A percentile compares a stretch with the other conserved stretches of the same genome.
These are phyloP conservation scores for Suillus fuscotomentosus DNA, from an alignment of 768 basidiomycete genomes.

Conservation along the genomic window DNA sequence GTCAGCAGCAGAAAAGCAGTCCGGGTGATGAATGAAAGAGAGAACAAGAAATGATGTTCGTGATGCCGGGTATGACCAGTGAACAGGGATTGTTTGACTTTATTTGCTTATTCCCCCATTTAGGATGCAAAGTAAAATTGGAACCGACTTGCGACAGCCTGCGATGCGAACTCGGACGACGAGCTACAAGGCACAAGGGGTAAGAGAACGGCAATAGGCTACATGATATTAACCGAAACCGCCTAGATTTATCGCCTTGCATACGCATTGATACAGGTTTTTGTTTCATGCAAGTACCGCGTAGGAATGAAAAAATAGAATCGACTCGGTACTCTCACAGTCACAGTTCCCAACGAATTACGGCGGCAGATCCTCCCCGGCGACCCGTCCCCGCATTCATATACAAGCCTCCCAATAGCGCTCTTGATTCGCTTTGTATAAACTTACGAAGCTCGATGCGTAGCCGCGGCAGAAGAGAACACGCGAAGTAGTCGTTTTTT, in stretches of 20 bases:
- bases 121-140: background rate
- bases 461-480: background rate
- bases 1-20: conserved; percentile 11
- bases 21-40: conserved; percentile 8
- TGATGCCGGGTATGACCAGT: background rate
- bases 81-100: background rate
- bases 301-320: background rate
- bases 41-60: conserved; percentile 13
- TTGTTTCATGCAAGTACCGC: background rate
- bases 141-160: background rate
- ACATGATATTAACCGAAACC: background rate
- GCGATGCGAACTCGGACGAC: background rate
- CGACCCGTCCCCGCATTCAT: background rate
- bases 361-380: background rate
- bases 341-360: background rate
- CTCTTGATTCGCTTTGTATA: background rate
- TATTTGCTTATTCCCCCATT: background rate
- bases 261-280: background rate
- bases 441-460: background rate
- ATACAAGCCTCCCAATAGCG: background rate
- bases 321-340: background rate
- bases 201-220: background rate
- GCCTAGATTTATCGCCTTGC: background rate
- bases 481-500: background rate
- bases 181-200: background rate